Conservation (phyloP, 139 green algal species). For the Volvox reticuliferus region DNA sequence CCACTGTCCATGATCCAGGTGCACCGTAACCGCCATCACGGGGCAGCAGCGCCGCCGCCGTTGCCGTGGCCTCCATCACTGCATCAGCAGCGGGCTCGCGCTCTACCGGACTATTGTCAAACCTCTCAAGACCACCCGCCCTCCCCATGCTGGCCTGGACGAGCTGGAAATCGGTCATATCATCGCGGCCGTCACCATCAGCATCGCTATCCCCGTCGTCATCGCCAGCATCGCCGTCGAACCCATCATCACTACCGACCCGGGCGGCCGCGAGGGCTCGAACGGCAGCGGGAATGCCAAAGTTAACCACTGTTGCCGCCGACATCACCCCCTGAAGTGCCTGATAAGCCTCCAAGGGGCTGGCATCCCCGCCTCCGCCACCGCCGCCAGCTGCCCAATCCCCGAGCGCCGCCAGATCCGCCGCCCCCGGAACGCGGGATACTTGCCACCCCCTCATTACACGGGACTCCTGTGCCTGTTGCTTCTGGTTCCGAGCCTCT, state of each 20-base stretch:
- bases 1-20: not conserved
- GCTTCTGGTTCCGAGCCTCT: not conserved
- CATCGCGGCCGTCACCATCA: not conserved
- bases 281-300: not conserved
- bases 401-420: not conserved
- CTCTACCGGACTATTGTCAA: no score
- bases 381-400: not conserved
- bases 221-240: not conserved
- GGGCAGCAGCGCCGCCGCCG: not conserved
- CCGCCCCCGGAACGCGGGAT: not conserved
- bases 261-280: not conserved
- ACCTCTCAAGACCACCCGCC: not conserved
- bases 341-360: not conserved
- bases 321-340: not conserved
- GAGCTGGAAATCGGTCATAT: not conserved
- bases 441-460: not conserved
- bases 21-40: not conserved
- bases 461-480: not conserved
- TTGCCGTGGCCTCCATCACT: not conserved
- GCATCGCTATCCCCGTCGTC: not conserved
- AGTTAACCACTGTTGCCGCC: not conserved
- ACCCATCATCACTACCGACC: not conserved
- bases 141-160: not conserved
- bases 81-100: not conserved
- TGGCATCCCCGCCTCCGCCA: not conserved